These are phyloP conservation scores for Coemansia sp. DNA, from an alignment of 192 early-diverging fungal genomes.

Conservation along the genomic window DNA sequence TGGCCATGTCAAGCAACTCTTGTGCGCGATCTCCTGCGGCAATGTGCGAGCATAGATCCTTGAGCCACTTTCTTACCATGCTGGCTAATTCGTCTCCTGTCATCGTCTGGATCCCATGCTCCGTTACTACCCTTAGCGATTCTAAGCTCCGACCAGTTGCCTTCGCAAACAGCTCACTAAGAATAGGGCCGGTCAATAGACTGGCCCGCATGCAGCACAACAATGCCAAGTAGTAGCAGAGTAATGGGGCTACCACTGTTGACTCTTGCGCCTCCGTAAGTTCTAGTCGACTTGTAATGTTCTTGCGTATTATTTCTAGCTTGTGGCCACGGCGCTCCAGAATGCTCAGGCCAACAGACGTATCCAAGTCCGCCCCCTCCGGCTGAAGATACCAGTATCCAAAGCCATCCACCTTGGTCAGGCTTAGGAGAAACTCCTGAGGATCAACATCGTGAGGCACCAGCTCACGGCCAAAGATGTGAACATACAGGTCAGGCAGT, in stretches of 20 bases:
- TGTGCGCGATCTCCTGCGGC: too few relatives aligned
- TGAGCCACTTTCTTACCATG: too few relatives aligned
- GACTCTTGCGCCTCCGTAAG: too few relatives aligned
- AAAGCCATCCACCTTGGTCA: too few relatives aligned
- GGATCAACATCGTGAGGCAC: too few relatives aligned
- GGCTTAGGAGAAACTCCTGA: too few relatives aligned
- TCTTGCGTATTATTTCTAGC: neutral
- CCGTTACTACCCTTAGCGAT: conserved; percentile 12
- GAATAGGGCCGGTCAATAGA: neutral
- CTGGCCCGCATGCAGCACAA: conserved; percentile 14
- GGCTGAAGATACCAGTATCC: neutral
- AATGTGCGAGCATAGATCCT: too few relatives aligned
- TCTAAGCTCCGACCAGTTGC: conserved; percentile 11
- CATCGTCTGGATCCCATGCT: conserved; percentile 5
- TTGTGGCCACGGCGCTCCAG: conserved; percentile 12
- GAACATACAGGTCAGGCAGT: too few relatives aligned
- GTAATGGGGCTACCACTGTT: conserved; percentile 27
- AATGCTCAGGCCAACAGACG: neutral
- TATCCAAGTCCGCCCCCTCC: neutral
- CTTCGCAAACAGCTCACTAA: conserved; percentile 15
- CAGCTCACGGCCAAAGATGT: neutral
- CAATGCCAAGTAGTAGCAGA: conserved; percentile 22
- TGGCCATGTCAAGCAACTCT: too few relatives aligned
- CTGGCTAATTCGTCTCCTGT: too few relatives aligned
- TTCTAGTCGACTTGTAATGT: too few relatives aligned